Evolutionary conservation across 139 green algal genomes (phyloP), one percentile per base, ranked within the genome.

Genomic region (Chlorella sp.): DNA sequence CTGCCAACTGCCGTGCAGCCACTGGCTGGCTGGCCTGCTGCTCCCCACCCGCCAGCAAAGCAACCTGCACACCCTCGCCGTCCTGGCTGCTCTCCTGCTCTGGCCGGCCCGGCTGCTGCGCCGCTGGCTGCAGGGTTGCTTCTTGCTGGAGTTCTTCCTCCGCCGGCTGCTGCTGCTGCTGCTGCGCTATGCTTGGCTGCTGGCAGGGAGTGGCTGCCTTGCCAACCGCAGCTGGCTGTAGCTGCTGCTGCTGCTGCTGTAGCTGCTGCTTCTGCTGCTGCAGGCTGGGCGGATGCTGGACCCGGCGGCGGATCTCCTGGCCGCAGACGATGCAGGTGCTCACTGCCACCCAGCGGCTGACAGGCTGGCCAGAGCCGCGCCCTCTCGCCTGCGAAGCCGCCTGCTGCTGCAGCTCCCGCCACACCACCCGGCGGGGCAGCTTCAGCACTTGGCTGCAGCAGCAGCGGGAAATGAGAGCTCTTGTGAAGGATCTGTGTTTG

Each of bases 321-420:
- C 76, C 58, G 56, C 76, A 82, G 54, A 64, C 58, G 28, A 9
- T 24, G 76, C 76, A 82, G 36, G 56, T 82, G 38, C 70, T 60
- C 32, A 40, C 3, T 2, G 14, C 26, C 26, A 82, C 20, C 76
- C 76, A 82, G 38, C 76, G 76, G 56, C 38, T 54, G 51, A 81
- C 7, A 32, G 7, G 28, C 43, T 46, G 30, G 5, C 44, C 62
- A 5, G 60, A 8, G 26, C 78, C 32, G 16, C 51, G 51, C 2
- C 62, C 43, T 8, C 62, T 43, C 22, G 74, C 62, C 43, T 75
- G 48, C 38, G 76, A 56, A 9, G 30, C n/a, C 7, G 26, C 19
- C 56, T 72, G 76, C 16, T 64, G 62, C 43, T n/a, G 41, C 30
- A 84, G 62, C 78, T 84, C 41, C 4, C 78, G 60, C 40, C 62